Evolutionary conservation across 2,329 filamentous ascomycete species (phyloP), one percentile per base, ranked within the genome.

Genomic region (Teratosphaeria viscida): DNA sequence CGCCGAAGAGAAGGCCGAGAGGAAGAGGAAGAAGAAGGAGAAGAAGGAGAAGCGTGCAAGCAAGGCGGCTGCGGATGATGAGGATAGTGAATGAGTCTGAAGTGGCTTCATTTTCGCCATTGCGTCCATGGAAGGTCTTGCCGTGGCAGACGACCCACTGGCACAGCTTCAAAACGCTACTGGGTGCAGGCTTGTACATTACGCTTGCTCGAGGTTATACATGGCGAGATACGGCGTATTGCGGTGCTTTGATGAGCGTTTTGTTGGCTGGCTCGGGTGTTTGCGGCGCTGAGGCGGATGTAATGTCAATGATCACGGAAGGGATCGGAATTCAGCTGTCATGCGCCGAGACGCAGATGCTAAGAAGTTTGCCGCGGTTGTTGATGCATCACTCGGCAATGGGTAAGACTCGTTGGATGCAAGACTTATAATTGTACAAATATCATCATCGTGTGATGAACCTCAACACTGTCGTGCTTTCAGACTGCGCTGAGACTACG

Each of bases 21-120:
- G 76, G 60, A 78, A 78, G 70, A 70, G 85, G 76, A 85, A 87
- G 78, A 94, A 89, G 80, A 84, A 86, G 69, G 89, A 89, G 78
- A 85, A 91, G 81, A 87, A 89, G 73, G 86, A 90, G 39, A 87
- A 87, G 69, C 60, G 67, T 47, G 62, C 66, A 59, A 67, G 63
- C 53, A 54, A 54, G 58, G 34, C 55, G 27, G 63, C 64, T 23
- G 60, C 61, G 57, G 64, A 61, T 55, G 67, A 65, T 59, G 64
- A 64, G 52, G 67, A 67, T 60, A 70, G 67, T 60, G 67, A 69
- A 59, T 64, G 35, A 47, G 27, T 23, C 49, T 39, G 47, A 59
- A 49, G 37, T 43, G 19, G 26, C 49, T 12, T 8, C 32, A 16
- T 14, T 23, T 39, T 14, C 34, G 10, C 14, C 19, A 26, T 34